Evolutionary conservation across 2,329 filamentous ascomycete genomes (phyloP), one percentile per base, ranked within the genome.

Genomic region (Fusarium begoniae): DNA sequence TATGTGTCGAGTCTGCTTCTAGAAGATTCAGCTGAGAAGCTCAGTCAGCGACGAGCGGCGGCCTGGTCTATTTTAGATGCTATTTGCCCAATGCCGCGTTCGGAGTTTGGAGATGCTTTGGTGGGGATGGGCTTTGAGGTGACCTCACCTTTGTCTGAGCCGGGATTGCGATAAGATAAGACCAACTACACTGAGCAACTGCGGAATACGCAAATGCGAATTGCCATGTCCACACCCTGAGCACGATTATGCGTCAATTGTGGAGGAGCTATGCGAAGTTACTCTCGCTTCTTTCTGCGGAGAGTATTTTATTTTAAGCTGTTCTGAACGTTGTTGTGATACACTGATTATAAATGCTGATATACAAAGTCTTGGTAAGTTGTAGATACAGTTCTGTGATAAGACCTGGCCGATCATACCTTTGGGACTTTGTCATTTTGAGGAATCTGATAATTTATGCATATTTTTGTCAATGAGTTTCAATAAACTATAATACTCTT

Each of bases 21-120:
- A 77, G 77, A 79, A 79, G 66, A 60, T 79, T 79, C 77, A 79
- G 64, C 44, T 48, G 63, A 24, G 57, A 66, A 66, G 56, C 60
- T 78, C 77, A 72, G 77, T 78, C 75, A 79, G 77, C 75, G 67
- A 72, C 32, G 70, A 63, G 58, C 50, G 67, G 58, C 47, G 65
- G 47, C 50, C 30, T 58, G 67, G 44, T 43, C 32, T 60, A 65
- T 55, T 53, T 47, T 59, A 62, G 66, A 69, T 75, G 67, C 65
- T 72, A 73, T 73, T 75, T 67, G 70, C 69, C 68, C 55, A 63
- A 48, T 69, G 70, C 66, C 66, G 66, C 51, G 53, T 65, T 73
- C 60, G 66, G 72, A 65, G 64, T 74, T 66, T 69, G 67, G 71
- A 62, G 65, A 67, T 68, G 69, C 60, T 35, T 56, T 66, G 74